Conservation (phyloP, 352 stramenopile genomes). For the Globisporangium iwayamae region DNA sequence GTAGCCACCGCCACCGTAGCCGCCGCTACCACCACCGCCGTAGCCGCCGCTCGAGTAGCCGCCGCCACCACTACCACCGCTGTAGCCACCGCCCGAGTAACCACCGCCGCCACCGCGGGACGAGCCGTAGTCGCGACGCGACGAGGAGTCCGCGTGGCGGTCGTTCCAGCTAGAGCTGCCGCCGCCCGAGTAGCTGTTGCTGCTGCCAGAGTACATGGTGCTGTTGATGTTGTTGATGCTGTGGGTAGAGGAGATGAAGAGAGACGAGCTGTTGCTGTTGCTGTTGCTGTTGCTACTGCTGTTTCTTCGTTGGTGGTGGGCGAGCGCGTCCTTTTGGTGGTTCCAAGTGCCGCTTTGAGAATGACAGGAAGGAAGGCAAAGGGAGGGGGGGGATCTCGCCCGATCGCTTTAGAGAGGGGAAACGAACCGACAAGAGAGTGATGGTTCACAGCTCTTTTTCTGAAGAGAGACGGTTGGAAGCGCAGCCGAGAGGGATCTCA, state of each 20-base stretch:
- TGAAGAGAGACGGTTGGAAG: slow-evolving; percentile 24
- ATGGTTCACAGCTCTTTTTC: slow-evolving; percentile 29
- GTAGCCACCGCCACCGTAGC: slow-evolving; percentile 23
- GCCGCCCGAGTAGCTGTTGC: slow-evolving; percentile 22
- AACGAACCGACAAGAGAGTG: slow-evolving; percentile 13
- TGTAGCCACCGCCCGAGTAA: slow-evolving; percentile 26
- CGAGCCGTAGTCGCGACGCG: slow-evolving; percentile 54
- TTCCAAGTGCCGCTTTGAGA: slow-evolving; percentile 10
- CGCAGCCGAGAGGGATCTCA: slow-evolving; percentile 7
- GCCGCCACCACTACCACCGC: slow-evolving; percentile 31
- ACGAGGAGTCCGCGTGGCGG: slow-evolving; percentile 73
- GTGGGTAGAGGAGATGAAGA: slow-evolving; percentile 5
- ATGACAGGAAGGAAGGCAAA: background rate
- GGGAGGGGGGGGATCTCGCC: background rate
- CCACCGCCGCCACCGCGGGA: slow-evolving; percentile 27
- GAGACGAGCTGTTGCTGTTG: background rate
- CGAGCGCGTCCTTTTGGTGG: slow-evolving; percentile 10
- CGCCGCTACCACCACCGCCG: slow-evolving; percentile 12
- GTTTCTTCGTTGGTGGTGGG: slow-evolving; percentile 6
- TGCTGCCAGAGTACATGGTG: slow-evolving; percentile 58
- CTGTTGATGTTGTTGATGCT: slow-evolving; percentile 4
- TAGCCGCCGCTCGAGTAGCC: slow-evolving; percentile 29
- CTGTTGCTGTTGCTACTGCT: too few species aligned
- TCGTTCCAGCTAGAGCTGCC: slow-evolving; percentile 43
- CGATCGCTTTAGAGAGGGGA: slow-evolving; percentile 31